A percentile compares a stretch with the other conserved stretches of the same genome.
These are phyloP conservation scores for Pyrenula massariospora DNA, from an alignment of 495 filamentous ascomycete genomes.

Conservation along the genomic window DNA sequence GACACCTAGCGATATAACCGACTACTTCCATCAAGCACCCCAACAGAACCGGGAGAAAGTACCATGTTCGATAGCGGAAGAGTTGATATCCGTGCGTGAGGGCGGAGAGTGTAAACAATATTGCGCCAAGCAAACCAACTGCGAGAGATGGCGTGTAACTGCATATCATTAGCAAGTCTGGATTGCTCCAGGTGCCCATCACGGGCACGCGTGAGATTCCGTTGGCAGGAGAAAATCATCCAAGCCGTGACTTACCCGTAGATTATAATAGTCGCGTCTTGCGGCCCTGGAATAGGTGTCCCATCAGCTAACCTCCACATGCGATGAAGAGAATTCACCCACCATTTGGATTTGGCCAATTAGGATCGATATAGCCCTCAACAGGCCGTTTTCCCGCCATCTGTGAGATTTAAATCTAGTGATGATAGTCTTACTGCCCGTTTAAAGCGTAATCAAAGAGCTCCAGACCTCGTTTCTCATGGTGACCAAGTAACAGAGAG, in stretches of 20 bases:
- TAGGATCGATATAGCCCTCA: neutral
- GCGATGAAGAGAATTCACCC: too few relatives aligned
- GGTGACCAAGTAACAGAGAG: too few relatives aligned
- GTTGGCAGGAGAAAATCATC: neutral
- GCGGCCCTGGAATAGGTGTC: too few relatives aligned
- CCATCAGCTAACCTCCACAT: too few relatives aligned
- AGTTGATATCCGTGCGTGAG: conserved; percentile 13
- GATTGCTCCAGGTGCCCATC: too few relatives aligned
- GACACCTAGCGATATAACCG: conserved; percentile 28
- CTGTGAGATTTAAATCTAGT: neutral
- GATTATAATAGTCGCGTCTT: neutral
- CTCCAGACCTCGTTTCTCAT: too few relatives aligned
- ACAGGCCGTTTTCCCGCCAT: neutral
- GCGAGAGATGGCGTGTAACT: neutral
- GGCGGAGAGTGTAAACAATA: neutral
- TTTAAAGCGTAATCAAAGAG: too few relatives aligned
- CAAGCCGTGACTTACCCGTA: neutral
- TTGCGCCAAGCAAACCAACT: neutral
- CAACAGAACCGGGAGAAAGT: conserved; percentile 43
- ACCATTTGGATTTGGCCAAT: neutral
- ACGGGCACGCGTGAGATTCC: too few relatives aligned
- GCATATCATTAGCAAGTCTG: too few relatives aligned
- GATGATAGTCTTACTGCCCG: too few relatives aligned
- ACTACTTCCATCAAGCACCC: conserved; percentile 39
- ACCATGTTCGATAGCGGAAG: conserved; percentile 38